Evolutionary conservation across 495 filamentous ascomycete species (phyloP).

Genomic region (Aspergillus sclerotioniger): DNA sequence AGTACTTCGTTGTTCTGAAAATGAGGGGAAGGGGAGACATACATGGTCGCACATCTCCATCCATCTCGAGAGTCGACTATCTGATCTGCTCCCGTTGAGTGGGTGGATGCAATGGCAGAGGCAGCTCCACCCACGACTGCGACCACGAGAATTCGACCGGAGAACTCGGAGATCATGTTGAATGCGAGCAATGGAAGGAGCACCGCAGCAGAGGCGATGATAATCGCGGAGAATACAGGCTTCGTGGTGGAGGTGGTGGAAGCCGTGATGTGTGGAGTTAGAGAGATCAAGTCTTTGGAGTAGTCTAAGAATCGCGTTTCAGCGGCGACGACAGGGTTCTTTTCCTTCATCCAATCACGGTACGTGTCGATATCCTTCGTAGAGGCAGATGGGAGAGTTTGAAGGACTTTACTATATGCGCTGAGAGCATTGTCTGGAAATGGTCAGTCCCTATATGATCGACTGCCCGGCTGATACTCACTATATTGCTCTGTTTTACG

Average conservation of each 20-base stretch:
- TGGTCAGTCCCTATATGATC: constrained; percentile 3
- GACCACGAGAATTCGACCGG: constrained; percentile 53
- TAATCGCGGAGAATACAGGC: constrained; percentile 44
- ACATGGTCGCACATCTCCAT: constrained; percentile 42
- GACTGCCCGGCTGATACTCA: constrained; percentile 41
- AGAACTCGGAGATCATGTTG: constrained; percentile 47
- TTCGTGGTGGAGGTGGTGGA: constrained; percentile 18
- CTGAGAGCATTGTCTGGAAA: constrained; percentile 64
- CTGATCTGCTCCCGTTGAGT: constrained; percentile 35
- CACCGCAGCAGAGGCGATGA: constrained; percentile 53
- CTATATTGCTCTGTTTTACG: constrained; percentile 83
- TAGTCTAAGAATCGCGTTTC: constrained; percentile 70
- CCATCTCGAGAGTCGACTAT: constrained; percentile 40
- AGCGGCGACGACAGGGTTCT: constrained; percentile 59
- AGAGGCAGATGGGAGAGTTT: constrained; percentile 53
- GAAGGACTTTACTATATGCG: constrained; percentile 61
- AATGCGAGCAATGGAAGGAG: constrained; percentile 62
- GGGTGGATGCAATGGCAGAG: constrained; percentile 37
- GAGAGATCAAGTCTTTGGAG: constrained; percentile 61
- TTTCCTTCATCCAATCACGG: constrained; percentile 60
- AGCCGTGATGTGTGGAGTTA: constrained; percentile 32
- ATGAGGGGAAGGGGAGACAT: constrained; percentile 15
- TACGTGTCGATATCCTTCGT: constrained; percentile 62
- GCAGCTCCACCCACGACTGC: constrained; percentile 39
- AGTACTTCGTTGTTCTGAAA: not conserved